A percentile compares a stretch with the other conserved stretches of the same genome.
These are phyloP conservation scores for Colletotrichum trifolii DNA, from an alignment of 2,329 filamentous ascomycete species.

Conservation along the genomic window DNA sequence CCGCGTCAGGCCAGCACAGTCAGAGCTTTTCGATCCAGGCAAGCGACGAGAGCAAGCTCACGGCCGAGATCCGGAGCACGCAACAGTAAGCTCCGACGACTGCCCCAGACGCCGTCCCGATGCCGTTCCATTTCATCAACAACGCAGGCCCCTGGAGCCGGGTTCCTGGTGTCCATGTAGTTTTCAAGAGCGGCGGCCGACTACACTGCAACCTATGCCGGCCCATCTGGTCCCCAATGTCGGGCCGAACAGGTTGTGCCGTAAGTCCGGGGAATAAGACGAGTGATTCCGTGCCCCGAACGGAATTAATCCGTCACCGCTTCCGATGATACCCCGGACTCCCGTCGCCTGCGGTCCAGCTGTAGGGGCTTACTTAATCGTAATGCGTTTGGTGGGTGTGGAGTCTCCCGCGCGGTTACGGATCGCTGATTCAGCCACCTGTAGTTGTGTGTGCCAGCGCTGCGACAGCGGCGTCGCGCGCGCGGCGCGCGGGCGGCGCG, in stretches of 20 bases:
- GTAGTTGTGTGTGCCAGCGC: conserved; percentile 2
- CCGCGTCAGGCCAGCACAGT: too few species aligned
- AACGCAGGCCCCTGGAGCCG: too few species aligned
- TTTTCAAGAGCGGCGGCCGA: too few species aligned
- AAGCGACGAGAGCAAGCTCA: too few species aligned
- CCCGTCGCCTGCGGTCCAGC: not conserved
- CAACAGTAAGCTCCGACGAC: too few species aligned
- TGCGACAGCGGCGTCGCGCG: not conserved
- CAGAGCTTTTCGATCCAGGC: too few species aligned
- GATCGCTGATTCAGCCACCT: conserved; percentile 26
- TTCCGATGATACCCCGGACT: not conserved
- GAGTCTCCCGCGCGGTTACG: conserved; percentile 33
- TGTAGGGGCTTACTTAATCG: too few species aligned
- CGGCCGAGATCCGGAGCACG: too few species aligned
- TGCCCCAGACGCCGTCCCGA: too few species aligned
- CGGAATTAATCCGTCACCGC: not conserved
- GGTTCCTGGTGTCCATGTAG: too few species aligned
- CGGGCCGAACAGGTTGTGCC: not conserved
- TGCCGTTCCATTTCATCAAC: too few species aligned
- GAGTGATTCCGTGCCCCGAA: not conserved
- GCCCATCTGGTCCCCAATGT: not conserved
- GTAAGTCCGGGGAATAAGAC: not conserved
- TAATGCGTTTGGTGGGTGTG: not conserved
- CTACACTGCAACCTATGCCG: too few species aligned
- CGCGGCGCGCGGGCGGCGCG: conserved; percentile 7